Conservation (phyloP, 345 rosid genomes). For the Noccaea caerulescens region DNA sequence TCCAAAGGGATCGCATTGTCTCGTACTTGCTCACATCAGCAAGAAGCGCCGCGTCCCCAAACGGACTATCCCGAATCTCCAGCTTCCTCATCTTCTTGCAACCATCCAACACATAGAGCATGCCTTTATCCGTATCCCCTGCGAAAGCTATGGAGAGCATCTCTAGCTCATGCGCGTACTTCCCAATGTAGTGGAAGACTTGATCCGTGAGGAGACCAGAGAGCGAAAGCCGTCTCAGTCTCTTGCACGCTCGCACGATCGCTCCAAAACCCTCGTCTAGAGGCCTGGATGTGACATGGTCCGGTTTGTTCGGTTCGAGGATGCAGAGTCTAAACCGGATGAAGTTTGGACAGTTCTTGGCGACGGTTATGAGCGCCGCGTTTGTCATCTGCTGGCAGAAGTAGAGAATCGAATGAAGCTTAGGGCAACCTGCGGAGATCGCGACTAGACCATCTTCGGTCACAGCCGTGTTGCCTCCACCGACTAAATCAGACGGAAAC, state of each 20-base stretch:
- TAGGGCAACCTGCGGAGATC: constrained; percentile 79
- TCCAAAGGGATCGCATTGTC: constrained; percentile 99
- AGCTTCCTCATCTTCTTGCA: constrained; percentile 90
- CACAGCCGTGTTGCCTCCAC: constrained; percentile 64
- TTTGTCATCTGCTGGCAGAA: constrained; percentile 98
- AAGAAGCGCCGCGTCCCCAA: constrained; percentile 80
- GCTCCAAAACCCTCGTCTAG: constrained; percentile 98
- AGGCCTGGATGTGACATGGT: constrained; percentile 67
- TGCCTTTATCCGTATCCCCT: constrained; percentile 82
- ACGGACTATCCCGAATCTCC: constrained; percentile 90
- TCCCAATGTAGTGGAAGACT: constrained; percentile 88
- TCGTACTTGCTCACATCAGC: constrained; percentile 86
- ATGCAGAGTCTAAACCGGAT: constrained; percentile 80
- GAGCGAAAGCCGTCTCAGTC: constrained; percentile 70
- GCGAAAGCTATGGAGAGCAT: constrained; percentile 98
- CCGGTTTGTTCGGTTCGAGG: constrained; percentile 78
- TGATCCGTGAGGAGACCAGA: constrained; percentile 78
- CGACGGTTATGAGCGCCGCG: constrained; percentile 81
- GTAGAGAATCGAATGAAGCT: constrained; percentile 82
- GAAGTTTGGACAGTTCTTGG: constrained; percentile 83
- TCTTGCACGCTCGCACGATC: constrained; percentile 79
- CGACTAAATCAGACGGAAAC: constrained; percentile 82
- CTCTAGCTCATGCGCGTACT: constrained; percentile 80
- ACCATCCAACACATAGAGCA: constrained; percentile 84
- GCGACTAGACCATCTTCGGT: constrained; percentile 92